Percentiles rank a stretch among this genome's conserved stretches.
Evolutionary conservation across 148 eudicot genomes (phyloP).

Genomic region (Dianthus caryophyllus): DNA sequence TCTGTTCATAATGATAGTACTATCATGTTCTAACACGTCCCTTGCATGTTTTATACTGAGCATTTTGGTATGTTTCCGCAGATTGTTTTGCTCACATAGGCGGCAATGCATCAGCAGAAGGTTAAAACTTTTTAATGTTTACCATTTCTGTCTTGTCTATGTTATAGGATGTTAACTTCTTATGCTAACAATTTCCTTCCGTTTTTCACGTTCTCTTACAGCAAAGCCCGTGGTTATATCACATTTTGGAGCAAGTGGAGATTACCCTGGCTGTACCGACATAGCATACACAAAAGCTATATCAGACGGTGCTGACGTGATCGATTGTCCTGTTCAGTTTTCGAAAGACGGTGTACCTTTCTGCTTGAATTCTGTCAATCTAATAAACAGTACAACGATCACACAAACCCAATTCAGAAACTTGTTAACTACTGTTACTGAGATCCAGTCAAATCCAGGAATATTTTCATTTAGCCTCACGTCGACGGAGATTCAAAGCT

Average conservation of each 20-base stretch:
- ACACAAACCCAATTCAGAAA: constrained; percentile 41
- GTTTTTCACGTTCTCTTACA: constrained; percentile 28
- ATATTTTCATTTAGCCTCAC: constrained; percentile 65
- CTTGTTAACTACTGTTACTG: constrained; percentile 32
- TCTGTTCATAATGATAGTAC: neutral
- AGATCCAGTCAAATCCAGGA: constrained; percentile 47
- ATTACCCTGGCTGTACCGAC: constrained; percentile 85
- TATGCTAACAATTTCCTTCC: constrained; percentile 1
- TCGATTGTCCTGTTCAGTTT: constrained; percentile 88
- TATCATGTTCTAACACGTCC: neutral
- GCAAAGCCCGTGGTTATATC: constrained; percentile 63
- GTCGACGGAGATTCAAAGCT: constrained; percentile 60
- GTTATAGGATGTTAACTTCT: neutral
- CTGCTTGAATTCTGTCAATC: constrained; percentile 71
- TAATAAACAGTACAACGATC: constrained; percentile 51
- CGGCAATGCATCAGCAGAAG: constrained; percentile 37
- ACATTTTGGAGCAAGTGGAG: constrained; percentile 81
- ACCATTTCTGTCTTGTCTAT: neutral
- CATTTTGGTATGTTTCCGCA: constrained; percentile 29
- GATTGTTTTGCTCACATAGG: constrained; percentile 80
- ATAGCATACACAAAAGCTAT: constrained; percentile 62
- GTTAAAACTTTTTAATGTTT: constrained; percentile 29
- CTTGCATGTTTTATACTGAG: constrained; percentile 16
- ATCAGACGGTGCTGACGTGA: constrained; percentile 75
- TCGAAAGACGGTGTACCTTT: constrained; percentile 79